Evolutionary conservation across 768 basidiomycete species (phyloP).

Genomic region (Dacryopinax spathularia): DNA sequence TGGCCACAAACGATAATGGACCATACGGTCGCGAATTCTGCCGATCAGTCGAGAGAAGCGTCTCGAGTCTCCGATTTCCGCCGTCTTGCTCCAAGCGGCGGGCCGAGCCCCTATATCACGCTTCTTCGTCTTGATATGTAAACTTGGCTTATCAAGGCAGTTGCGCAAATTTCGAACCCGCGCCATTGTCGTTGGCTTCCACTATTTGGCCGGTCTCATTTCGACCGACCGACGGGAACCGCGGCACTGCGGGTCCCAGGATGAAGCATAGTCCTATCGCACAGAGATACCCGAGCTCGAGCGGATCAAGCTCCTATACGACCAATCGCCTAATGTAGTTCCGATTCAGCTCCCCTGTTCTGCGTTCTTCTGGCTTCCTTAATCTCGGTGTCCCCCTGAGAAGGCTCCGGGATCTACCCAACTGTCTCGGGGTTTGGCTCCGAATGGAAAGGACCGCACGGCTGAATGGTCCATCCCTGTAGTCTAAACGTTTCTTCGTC

Average conservation of each 20-base stretch:
- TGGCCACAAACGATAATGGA: not conserved
- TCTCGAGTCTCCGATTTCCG: not conserved
- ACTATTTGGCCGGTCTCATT: too few relatives aligned
- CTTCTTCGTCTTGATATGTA: too few relatives aligned
- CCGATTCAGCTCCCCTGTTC: not conserved
- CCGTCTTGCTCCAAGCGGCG: too few relatives aligned
- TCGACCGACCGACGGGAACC: too few relatives aligned
- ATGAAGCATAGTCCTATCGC: not conserved
- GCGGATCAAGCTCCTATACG: not conserved
- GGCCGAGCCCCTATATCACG: too few relatives aligned
- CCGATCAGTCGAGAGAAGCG: not conserved
- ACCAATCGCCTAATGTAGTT: not conserved
- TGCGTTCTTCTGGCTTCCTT: not conserved
- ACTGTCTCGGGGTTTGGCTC: not conserved
- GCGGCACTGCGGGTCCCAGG: too few relatives aligned
- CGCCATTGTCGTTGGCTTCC: too few relatives aligned
- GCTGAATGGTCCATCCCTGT: not conserved
- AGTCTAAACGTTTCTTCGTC: constrained; percentile 2
- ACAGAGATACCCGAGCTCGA: too few relatives aligned
- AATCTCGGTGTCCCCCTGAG: constrained; percentile 3
- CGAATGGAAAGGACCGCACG: not conserved
- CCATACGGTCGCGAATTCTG: not conserved
- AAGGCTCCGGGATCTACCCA: not conserved
- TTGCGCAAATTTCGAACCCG: too few relatives aligned
- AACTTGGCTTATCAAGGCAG: too few relatives aligned